Conservation (phyloP, 2,329 filamentous ascomycete species). For the Lanzia echinophila region DNA sequence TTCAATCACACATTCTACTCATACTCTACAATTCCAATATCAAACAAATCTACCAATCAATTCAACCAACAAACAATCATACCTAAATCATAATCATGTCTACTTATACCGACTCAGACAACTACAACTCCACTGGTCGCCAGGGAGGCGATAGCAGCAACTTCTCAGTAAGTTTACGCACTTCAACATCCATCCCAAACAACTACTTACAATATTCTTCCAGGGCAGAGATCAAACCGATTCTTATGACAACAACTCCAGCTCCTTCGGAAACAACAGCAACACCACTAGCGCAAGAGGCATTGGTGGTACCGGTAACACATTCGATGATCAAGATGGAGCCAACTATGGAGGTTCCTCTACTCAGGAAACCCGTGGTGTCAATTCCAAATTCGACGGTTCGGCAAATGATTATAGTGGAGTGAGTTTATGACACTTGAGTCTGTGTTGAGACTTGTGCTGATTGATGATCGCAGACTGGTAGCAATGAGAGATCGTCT, state of each 20-base stretch:
- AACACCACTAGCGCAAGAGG: neutral
- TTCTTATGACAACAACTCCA: neutral
- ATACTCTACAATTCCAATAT: no score
- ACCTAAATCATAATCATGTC: constrained; percentile 24
- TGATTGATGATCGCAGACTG: neutral
- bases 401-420: neutral
- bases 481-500: constrained; percentile 3
- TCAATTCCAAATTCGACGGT: neutral
- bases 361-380: constrained; percentile 6
- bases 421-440: neutral
- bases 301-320: neutral
- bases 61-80: neutral
- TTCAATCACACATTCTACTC: neutral
- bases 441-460: neutral
- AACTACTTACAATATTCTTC: neutral
- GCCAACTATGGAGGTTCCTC: constrained; percentile 5
- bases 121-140: constrained; percentile 2
- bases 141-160: neutral
- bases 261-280: neutral
- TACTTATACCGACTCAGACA: constrained; percentile 26
- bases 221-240: neutral
- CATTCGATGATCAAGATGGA: constrained; percentile 6
- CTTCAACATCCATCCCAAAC: neutral
- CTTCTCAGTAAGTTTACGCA: neutral
- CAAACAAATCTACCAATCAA: neutral